Base-by-base conservation (phyloP, 495 filamentous ascomycete genomes). In the Penicillium verhagenii region DNA sequence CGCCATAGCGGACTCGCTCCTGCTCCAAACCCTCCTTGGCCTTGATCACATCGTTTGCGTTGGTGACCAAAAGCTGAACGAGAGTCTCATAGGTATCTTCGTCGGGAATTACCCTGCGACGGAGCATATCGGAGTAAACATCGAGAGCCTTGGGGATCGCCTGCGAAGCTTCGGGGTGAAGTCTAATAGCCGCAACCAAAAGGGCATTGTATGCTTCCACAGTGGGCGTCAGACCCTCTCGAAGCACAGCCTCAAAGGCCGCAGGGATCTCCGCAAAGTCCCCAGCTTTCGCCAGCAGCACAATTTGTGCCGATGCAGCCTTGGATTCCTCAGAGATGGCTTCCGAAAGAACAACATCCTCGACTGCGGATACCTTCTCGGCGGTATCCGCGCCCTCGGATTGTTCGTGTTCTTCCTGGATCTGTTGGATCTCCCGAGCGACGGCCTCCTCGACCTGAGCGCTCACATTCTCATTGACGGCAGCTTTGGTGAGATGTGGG, bases 51-150 rank as follows among this genome's bases (percentile, higher is more conserved):
- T 93, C 86, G 47, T 92, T 79, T 37, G 91, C 89, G 29, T 89
- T 87, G 18, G 82, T 78, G 20, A 92, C 87, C 28, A 97, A 81
- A 35, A 96, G 72, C 57, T 88, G 82, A 54, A 98, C 87, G 10
- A 98, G 72, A 3, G 87, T 90, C 63, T 90, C 83, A 72, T 95
- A 97, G 6, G 92, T 97, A 49, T 86, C 80, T 53, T 86, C 84
- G 64, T 95, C 86, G 14, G 93, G 93, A 23, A 79, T 71, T 38
- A 97, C 86, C 61, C 86, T 87, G 44, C 92, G 88, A 55, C 88
- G 82, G 59, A 96, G 86, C 93, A 98, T 96, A 68, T 97, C 91
- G 38, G 91, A 87, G 74, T 97, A 97, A 53, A 97, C 87, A 78
- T 92, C 91, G 45, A 97, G 82, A 6, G 90, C 92, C 73, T 96